Conservation (phyloP, 345 rosid genomes). For the Pugionium cornutum region DNA sequence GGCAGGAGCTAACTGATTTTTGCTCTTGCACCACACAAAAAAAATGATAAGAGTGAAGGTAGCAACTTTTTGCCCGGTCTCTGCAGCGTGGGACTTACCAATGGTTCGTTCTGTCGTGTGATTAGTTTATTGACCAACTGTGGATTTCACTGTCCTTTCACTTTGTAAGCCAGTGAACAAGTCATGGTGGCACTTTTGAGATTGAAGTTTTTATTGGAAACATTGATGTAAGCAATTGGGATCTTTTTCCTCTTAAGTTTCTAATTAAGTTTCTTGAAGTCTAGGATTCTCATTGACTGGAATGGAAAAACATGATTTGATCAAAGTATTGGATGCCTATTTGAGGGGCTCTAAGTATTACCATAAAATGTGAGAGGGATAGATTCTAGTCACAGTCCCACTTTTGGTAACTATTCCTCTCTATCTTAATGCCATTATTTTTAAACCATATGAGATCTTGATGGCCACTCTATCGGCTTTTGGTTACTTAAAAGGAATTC, state of each 20-base stretch:
- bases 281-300: slow-evolving; percentile 37
- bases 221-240: slow-evolving; percentile 25
- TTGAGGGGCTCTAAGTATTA: slow-evolving; percentile 33
- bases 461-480: slow-evolving; percentile 21
- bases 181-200: neutral
- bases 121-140: neutral
- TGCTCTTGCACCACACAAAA: slow-evolving; percentile 13
- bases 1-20: slow-evolving; percentile 30
- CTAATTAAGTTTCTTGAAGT: slow-evolving; percentile 4
- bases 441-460: slow-evolving; percentile 26
- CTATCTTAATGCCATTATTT: slow-evolving; percentile 25
- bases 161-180: slow-evolving; percentile 11
- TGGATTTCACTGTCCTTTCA: neutral
- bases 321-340: slow-evolving; percentile 32
- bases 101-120: slow-evolving; percentile 4
- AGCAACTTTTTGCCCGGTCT: slow-evolving; percentile 19
- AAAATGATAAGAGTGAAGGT: neutral
- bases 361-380: slow-evolving; percentile 21
- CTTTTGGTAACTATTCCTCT: slow-evolving; percentile 37
- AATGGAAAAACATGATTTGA: slow-evolving; percentile 18
- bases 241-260: slow-evolving; percentile 8
- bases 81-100: neutral
- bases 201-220: slow-evolving; percentile 1
- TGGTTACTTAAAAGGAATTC: slow-evolving; percentile 30
- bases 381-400: slow-evolving; percentile 26